Evolutionary conservation across 2,329 filamentous ascomycete genomes (phyloP).

Genomic region (Xylariaceae sp.): DNA sequence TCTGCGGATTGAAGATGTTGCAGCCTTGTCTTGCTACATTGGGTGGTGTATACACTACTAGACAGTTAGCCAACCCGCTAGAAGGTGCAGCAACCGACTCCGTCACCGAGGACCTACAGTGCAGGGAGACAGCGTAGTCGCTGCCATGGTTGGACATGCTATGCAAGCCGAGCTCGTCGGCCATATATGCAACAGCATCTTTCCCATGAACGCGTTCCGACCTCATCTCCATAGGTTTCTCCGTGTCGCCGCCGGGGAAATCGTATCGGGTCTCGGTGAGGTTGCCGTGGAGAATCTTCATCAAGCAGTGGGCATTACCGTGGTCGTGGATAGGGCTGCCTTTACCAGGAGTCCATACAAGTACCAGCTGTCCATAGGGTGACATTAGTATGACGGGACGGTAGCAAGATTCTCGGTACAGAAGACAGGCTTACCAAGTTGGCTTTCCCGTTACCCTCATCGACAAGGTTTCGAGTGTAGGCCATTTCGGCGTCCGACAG

Average conservation of each 20-base stretch:
- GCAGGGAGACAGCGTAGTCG: slow-evolving; percentile 83
- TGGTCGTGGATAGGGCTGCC: slow-evolving; percentile 88
- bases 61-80: slow-evolving; percentile 35
- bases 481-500: slow-evolving; percentile 71
- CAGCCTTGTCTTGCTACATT: slow-evolving; percentile 86
- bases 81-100: background rate
- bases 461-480: slow-evolving; percentile 89
- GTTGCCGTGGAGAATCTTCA: slow-evolving; percentile 83
- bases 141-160: slow-evolving; percentile 77
- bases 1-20: slow-evolving; percentile 79
- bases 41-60: slow-evolving; percentile 79
- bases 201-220: slow-evolving; percentile 71
- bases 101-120: slow-evolving; percentile 58
- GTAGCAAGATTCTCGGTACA: background rate
- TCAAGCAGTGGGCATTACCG: slow-evolving; percentile 87
- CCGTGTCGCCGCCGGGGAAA: slow-evolving; percentile 65
- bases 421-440: slow-evolving; percentile 53
- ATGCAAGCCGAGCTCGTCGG: slow-evolving; percentile 87
- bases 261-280: slow-evolving; percentile 83
- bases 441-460: slow-evolving; percentile 79
- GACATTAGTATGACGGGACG: slow-evolving; percentile 29
- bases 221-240: slow-evolving; percentile 67
- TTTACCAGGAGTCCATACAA: slow-evolving; percentile 89
- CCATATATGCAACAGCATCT: slow-evolving; percentile 88
- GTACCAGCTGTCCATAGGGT: slow-evolving; percentile 69